Conservation (phyloP, 148 eudicot genomes). For the Heliosperma pusillum region DNA sequence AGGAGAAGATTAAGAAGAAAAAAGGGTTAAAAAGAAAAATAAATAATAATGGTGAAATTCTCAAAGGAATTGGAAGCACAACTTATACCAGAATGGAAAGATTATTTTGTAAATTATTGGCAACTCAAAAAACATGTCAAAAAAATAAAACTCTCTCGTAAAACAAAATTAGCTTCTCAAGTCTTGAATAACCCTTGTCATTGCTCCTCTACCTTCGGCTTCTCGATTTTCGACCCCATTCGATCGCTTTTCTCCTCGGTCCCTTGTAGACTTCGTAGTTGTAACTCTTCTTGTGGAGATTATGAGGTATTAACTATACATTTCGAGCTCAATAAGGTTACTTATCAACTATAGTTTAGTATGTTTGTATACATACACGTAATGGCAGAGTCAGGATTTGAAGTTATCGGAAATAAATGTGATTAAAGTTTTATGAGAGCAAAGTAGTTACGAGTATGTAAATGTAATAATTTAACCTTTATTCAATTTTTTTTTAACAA, state of each 20-base stretch:
- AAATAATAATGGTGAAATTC: constrained; percentile 71
- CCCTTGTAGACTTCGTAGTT: constrained; percentile 13
- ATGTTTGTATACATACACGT: background rate
- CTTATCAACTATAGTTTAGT: too few relatives aligned
- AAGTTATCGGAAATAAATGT: too few relatives aligned
- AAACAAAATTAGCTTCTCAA: constrained; percentile 32
- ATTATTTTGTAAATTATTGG: constrained; percentile 84
- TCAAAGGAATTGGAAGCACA: constrained; percentile 94
- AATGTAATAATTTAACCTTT: too few relatives aligned
- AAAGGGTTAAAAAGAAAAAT: background rate
- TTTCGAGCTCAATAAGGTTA: background rate
- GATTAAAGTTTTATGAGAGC: too few relatives aligned
- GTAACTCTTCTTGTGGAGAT: background rate
- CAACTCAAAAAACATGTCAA: constrained; percentile 80
- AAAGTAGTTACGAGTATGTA: too few relatives aligned
- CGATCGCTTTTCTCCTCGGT: constrained; percentile 25
- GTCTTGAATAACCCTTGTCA: constrained; percentile 16
- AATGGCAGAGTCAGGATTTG: background rate
- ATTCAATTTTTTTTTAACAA: too few relatives aligned
- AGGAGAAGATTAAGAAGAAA: background rate
- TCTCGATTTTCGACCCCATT: constrained; percentile 59
- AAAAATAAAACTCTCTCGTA: constrained; percentile 53
- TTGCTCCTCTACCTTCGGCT: constrained; percentile 22
- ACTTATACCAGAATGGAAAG: constrained; percentile 94
- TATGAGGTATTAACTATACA: constrained; percentile 6